Evolutionary conservation across 1,284 basidiomycete species (phyloP).

Genomic region (Pascua sp.): DNA sequence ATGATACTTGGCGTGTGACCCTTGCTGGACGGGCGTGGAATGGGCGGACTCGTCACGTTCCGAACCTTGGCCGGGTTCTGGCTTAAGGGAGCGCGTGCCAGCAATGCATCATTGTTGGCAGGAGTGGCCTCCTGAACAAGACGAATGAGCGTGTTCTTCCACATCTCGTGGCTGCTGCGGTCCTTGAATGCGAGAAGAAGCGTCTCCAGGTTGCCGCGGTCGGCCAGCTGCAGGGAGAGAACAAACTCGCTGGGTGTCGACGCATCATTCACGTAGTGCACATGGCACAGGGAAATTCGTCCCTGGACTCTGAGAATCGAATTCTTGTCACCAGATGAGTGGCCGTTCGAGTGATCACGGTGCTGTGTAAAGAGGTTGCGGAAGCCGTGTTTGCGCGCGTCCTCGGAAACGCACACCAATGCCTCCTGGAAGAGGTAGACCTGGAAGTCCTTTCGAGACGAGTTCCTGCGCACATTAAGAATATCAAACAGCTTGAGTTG

Average conservation of each 20-base stretch:
- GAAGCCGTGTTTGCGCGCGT: slow-evolving; percentile 53
- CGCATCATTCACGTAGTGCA: slow-evolving; percentile 76
- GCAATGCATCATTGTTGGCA: neutral
- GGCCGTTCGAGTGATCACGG: neutral
- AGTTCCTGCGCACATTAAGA: slow-evolving; percentile 78
- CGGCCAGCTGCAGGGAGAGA: slow-evolving; percentile 83
- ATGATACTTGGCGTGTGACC: no score
- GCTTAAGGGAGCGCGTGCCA: neutral
- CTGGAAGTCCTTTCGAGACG: slow-evolving; percentile 82
- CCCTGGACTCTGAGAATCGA: slow-evolving; percentile 81
- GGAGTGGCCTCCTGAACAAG: slow-evolving; percentile 55
- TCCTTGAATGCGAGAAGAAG: slow-evolving; percentile 94
- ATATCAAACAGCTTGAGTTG: slow-evolving; percentile 86
- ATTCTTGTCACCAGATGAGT: neutral
- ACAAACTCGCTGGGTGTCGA: slow-evolving; percentile 74
- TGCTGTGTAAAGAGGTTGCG: slow-evolving; percentile 25
- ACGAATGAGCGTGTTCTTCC: slow-evolving; percentile 73
- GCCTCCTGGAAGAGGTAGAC: slow-evolving; percentile 96
- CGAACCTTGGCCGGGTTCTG: neutral
- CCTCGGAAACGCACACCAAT: slow-evolving; percentile 92
- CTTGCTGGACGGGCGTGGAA: neutral
- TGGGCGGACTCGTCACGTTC: neutral
- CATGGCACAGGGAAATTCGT: slow-evolving; percentile 88
- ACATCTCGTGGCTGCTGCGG: slow-evolving; percentile 77
- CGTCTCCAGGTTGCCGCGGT: slow-evolving; percentile 79